phyloP scores from a whole-genome alignment of 202 grass and related monocot genomes.

The Panicum hallii region DNA sequence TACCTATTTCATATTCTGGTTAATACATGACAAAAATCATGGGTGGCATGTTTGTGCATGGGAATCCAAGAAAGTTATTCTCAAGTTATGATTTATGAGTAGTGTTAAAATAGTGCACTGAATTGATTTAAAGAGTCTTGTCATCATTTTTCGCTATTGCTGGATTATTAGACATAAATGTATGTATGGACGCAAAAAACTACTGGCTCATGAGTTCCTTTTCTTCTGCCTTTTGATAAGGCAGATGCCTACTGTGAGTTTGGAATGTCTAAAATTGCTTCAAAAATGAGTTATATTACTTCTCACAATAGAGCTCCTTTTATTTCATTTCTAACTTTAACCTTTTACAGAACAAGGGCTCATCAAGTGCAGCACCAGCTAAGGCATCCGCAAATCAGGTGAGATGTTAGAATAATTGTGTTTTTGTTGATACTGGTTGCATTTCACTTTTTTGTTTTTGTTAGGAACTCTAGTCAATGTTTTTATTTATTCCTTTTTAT shows the following conservation, averaged over 20 bases:
- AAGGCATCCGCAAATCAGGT: slow-evolving; percentile 66
- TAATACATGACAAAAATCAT: slow-evolving; percentile 1
- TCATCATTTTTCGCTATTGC: slow-evolving; percentile 14
- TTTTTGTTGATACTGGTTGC: background rate
- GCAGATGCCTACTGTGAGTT: slow-evolving; percentile 11
- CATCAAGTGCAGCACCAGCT: slow-evolving; percentile 73
- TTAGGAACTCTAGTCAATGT: background rate
- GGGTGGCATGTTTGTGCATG: slow-evolving; percentile 1
- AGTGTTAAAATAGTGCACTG: background rate
- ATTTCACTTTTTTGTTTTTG: slow-evolving; percentile 5
- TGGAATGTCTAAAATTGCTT: slow-evolving; percentile 10
- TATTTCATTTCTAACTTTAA: slow-evolving; percentile 31
- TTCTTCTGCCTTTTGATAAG: background rate
- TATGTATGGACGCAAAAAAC: background rate
- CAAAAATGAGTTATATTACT: slow-evolving; percentile 1
- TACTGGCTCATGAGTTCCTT: background rate
- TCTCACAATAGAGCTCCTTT: slow-evolving; percentile 13
- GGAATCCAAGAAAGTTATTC: background rate
- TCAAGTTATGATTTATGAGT: slow-evolving; percentile 13
- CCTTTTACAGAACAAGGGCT: slow-evolving; percentile 69
- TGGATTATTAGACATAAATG: background rate
- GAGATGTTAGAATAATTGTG: slow-evolving; percentile 20
- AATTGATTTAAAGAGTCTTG: background rate
- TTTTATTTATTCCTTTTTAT: slow-evolving; percentile 4
- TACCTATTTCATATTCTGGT: slow-evolving; percentile 34